Evolutionary conservation across 83 land plant species (phyloP), one percentile per base, ranked within the genome.

Genomic region (Picea abies): DNA sequence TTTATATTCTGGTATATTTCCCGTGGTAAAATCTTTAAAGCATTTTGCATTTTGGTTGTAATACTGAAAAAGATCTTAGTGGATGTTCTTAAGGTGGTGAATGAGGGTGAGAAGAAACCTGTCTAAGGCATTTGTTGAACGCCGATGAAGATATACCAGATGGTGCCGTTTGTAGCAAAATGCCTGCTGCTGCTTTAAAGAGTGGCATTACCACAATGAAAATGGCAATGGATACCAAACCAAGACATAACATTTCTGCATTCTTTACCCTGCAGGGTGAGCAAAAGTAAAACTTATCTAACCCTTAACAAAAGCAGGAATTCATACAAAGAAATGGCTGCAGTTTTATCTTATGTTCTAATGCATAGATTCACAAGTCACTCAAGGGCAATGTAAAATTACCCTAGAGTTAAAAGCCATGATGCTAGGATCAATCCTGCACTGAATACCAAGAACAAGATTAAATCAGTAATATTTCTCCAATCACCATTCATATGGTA

Each of bases 371-470:
- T 41, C 65, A 29, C 3, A 44, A 83, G 41, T 35, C 66, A 58
- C 66, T 37, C 35, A 32, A 20, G 35, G 81, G 32, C 22, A 82
- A 52, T 56, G 25, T 41, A 37, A 60, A 2, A 78, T 84, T 88
- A 97, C 99, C 99, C 99, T 10, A 97, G 86, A 44, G 92, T 49
- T 26, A 97, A 79, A 60, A 95, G 88, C 99, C 99, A 97, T 12
- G 99, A 97, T 80, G 98, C 96, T 71, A 97, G 76, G 81, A 97
- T 95, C 84, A 97, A 92, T 68, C 99, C 99, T 86, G 99, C 98
- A 91, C 99, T 97, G 98, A 83, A 80, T 78, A 82, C 75, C 81
- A 81, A 83, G 66, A 20, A 58, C 39, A 11, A 85, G 4, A 63
- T 29, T 78, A 79, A 52, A 60, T 80, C 56, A 83, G 68, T 12